Evolutionary conservation across 208 protist species (phyloP).

Genomic region (Wallacemonas sp.): DNA sequence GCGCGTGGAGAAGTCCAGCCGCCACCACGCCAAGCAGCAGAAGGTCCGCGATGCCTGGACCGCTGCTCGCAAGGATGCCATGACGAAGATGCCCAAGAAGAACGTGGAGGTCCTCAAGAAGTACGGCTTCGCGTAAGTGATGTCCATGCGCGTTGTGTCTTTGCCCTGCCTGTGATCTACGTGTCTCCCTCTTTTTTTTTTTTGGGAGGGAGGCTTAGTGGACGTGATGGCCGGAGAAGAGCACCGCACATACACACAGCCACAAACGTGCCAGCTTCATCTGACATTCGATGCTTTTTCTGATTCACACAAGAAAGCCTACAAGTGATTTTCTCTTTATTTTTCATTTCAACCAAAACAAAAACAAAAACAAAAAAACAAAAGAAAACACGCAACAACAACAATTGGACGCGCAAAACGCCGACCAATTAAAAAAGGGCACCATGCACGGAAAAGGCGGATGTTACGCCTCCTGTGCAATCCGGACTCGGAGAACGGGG

Average conservation of each 20-base stretch:
- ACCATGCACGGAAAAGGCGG: no score
- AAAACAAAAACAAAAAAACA: background rate
- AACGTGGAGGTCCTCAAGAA: slow-evolving; percentile 90
- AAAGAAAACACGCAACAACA: background rate
- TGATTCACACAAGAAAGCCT: background rate
- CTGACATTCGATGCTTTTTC: background rate
- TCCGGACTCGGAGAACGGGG: no score
- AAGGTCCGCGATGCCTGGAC: slow-evolving; percentile 73
- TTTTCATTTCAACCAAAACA: slow-evolving; percentile 4
- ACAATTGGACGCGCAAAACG: background rate
- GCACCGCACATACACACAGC: background rate
- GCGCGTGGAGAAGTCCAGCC: slow-evolving; percentile 66
- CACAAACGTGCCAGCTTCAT: background rate
- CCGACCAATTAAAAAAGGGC: background rate
- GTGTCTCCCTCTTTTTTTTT: no score
- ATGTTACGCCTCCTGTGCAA: background rate
- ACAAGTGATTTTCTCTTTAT: slow-evolving; percentile 13
- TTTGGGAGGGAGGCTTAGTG: no score
- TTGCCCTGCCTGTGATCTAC: no score
- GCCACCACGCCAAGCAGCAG: slow-evolving; percentile 72
- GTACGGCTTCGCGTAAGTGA: slow-evolving; percentile 82
- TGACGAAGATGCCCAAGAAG: slow-evolving; percentile 81
- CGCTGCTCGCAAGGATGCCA: slow-evolving; percentile 67
- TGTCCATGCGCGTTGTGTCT: no score
- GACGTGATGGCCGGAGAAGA: no score